Percentiles rank a stretch among this genome's conserved stretches.
These are phyloP conservation scores for Dalbergia cultrata DNA, from an alignment of 306 rosid genomes.

Conservation along the genomic window DNA sequence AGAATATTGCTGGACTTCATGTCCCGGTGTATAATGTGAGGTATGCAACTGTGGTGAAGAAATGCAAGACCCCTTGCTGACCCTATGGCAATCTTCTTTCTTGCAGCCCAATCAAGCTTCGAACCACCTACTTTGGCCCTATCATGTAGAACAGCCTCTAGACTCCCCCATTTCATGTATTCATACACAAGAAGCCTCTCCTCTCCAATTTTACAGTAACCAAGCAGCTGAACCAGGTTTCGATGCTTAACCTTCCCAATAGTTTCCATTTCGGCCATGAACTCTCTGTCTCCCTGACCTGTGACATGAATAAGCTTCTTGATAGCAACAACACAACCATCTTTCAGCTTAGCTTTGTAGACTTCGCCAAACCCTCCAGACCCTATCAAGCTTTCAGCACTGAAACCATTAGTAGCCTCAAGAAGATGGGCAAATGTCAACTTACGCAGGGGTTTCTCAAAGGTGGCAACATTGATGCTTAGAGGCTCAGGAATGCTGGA, in stretches of 20 bases:
- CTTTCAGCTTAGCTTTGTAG: conserved; percentile 75
- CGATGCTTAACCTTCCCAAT: conserved; percentile 85
- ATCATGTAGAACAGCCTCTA: conserved; percentile 80
- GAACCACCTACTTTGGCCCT: conserved; percentile 52
- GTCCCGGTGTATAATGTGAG: conserved; percentile 87
- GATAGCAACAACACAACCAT: conserved; percentile 77
- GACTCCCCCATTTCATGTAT: conserved; percentile 88
- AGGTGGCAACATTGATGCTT: conserved; percentile 78
- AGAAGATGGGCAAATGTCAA: conserved; percentile 79
- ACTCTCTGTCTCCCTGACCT: conserved; percentile 88
- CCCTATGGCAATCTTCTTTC: conserved; percentile 80
- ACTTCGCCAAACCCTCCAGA: conserved; percentile 93
- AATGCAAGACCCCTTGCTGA: conserved; percentile 88
- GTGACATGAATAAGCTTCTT: conserved; percentile 83
- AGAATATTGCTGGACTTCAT: conserved; percentile 93
- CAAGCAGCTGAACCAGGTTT: conserved; percentile 77
- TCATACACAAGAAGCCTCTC: conserved; percentile 92
- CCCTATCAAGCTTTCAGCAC: conserved; percentile 77
- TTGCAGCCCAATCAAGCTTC: conserved; percentile 69
- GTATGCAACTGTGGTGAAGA: conserved; percentile 87
- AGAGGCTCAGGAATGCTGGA: conserved; percentile 73
- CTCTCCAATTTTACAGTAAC: conserved; percentile 84
- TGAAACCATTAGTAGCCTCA: conserved; percentile 85
- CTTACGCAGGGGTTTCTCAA: conserved; percentile 79
- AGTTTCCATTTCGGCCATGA: conserved; percentile 93